Percentiles rank a stretch among this genome's conserved stretches.
These are phyloP conservation scores for Magnaporthiopsis incrustans DNA, from an alignment of 2,329 filamentous ascomycete species.

Conservation along the genomic window DNA sequence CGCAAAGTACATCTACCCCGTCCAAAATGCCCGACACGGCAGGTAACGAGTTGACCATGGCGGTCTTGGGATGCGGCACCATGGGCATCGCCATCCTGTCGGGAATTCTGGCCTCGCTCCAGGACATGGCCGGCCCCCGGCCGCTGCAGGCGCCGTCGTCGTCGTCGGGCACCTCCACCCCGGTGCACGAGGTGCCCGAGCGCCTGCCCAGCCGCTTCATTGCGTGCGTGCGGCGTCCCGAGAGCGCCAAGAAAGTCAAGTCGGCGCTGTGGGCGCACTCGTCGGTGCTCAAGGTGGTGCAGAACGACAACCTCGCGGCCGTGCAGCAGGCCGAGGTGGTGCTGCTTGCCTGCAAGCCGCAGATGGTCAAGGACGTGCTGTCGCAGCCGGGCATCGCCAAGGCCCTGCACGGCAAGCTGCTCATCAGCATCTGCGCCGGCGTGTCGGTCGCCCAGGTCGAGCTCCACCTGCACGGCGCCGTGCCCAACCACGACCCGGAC, in stretches of 20 bases:
- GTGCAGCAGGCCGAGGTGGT: slow-evolving; percentile 63
- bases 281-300: slow-evolving; percentile 54
- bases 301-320: slow-evolving; percentile 63
- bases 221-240: slow-evolving; percentile 66
- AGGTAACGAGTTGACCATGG: slow-evolving; percentile 52
- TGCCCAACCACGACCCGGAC: slow-evolving; percentile 36
- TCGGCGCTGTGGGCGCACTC: slow-evolving; percentile 56
- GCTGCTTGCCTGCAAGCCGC: slow-evolving; percentile 73
- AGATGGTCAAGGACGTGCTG: slow-evolving; percentile 63
- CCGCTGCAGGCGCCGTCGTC: slow-evolving; percentile 35
- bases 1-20: background rate
- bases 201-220: slow-evolving; percentile 68
- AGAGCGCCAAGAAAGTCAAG: slow-evolving; percentile 61
- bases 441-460: slow-evolving; percentile 64
- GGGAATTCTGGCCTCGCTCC: slow-evolving; percentile 67
- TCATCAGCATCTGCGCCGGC: slow-evolving; percentile 76
- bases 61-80: slow-evolving; percentile 75
- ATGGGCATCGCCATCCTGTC: slow-evolving; percentile 81
- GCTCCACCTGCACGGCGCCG: slow-evolving; percentile 49
- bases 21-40: slow-evolving; percentile 4
- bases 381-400: slow-evolving; percentile 58
- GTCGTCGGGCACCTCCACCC: slow-evolving; percentile 28
- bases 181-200: slow-evolving; percentile 37
- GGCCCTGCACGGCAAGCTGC: slow-evolving; percentile 65
- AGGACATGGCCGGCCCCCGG: slow-evolving; percentile 38